Conservation (phyloP, 164 flowering plant genomes). For the Vitis labrusca region DNA sequence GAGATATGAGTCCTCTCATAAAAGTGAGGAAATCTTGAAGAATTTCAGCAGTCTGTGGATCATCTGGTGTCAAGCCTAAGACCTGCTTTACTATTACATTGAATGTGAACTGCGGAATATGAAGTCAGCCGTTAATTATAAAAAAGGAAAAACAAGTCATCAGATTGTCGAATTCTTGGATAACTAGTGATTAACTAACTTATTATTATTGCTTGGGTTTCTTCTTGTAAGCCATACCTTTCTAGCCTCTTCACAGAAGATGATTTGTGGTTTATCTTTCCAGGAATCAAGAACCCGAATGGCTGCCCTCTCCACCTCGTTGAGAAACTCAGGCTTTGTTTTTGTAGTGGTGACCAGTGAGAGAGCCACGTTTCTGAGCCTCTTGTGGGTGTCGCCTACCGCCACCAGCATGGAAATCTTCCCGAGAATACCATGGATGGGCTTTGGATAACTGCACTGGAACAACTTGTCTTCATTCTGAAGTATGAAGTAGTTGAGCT, state of each 20-base stretch:
- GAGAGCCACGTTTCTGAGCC: constrained; percentile 51
- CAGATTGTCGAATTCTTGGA: no score
- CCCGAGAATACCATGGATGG: constrained; percentile 64
- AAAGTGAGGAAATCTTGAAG: constrained; percentile 57
- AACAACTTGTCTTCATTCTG: constrained; percentile 71
- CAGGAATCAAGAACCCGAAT: constrained; percentile 39
- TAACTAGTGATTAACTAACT: no score
- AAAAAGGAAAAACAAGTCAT: neutral
- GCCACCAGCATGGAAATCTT: constrained; percentile 59
- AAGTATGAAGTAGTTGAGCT: constrained; percentile 61
- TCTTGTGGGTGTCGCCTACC: constrained; percentile 59
- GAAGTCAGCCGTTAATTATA: no score
- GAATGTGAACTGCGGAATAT: constrained; percentile 51
- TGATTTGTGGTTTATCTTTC: constrained; percentile 37
- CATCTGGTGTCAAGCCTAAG: constrained; percentile 52
- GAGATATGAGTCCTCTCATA: constrained; percentile 59
- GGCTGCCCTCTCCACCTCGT: constrained; percentile 42
- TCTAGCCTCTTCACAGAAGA: constrained; percentile 55
- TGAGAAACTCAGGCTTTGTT: constrained; percentile 45
- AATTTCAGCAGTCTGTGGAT: constrained; percentile 41
- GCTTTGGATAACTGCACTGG: constrained; percentile 62
- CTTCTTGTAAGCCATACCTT: constrained; percentile 29
- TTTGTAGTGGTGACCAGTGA: constrained; percentile 40
- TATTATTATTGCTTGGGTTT: neutral
- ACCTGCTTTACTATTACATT: constrained; percentile 66